phyloP scores from a whole-genome alignment of 345 rosid genomes.

The Reutealis trisperma region DNA sequence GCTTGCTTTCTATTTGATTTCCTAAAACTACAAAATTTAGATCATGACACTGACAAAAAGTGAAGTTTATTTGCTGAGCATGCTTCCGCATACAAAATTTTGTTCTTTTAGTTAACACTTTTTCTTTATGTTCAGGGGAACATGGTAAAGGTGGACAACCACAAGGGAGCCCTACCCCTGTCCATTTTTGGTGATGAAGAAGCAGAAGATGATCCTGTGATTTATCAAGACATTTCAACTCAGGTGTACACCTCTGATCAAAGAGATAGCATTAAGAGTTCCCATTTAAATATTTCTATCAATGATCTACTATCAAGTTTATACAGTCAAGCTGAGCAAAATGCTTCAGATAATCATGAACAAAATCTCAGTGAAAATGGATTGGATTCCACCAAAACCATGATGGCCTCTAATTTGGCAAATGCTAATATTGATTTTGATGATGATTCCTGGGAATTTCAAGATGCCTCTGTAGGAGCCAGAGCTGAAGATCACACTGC shows the following conservation, averaged over 20 bases:
- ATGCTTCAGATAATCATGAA: conserved; percentile 30
- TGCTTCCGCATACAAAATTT: conserved; percentile 2
- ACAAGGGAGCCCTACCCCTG: conserved; percentile 61
- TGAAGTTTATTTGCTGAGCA: conserved; percentile 1
- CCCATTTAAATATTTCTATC: conserved; percentile 44
- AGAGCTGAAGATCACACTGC: conserved; percentile 29
- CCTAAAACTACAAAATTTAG: not conserved
- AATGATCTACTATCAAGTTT: conserved; percentile 76
- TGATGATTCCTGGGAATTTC: conserved; percentile 79
- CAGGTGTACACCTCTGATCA: conserved; percentile 20
- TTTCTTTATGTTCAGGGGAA: conserved; percentile 40
- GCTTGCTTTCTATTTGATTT: not conserved
- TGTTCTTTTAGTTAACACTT: conserved; percentile 4
- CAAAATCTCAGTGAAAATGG: conserved; percentile 37
- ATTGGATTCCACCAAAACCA: conserved; percentile 31
- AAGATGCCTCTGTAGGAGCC: conserved; percentile 44
- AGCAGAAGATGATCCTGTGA: conserved; percentile 44
- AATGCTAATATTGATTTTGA: conserved; percentile 47
- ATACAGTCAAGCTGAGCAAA: conserved; percentile 62
- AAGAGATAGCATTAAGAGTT: conserved; percentile 35
- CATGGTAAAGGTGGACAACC: conserved; percentile 30
- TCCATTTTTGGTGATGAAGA: conserved; percentile 65
- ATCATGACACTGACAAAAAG: not conserved
- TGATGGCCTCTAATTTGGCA: conserved; percentile 28
- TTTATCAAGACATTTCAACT: conserved; percentile 41